Evolutionary conservation across 73 alveolate genomes (phyloP).

Genomic region (Tetrahymena malaccensis): DNA sequence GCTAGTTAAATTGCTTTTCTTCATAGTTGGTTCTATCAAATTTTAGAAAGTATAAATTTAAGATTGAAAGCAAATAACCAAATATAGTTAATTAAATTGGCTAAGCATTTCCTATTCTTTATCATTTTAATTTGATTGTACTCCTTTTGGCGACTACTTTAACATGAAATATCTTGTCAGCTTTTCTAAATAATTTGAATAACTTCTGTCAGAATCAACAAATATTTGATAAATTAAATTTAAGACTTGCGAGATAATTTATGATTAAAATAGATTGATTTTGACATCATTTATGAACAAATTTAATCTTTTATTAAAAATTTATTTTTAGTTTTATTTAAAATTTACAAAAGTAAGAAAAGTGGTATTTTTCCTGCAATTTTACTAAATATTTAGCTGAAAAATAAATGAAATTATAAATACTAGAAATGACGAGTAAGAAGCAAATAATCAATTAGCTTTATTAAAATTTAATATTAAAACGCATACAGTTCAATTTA

Average conservation of each 20-base stretch:
- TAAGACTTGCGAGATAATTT: background rate
- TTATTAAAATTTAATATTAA: no score
- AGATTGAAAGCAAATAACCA: background rate
- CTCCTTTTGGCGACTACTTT: background rate
- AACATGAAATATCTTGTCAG: background rate
- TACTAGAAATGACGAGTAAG: background rate
- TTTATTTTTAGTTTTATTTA: background rate
- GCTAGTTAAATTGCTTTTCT: background rate
- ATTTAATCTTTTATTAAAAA: background rate
- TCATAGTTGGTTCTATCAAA: background rate
- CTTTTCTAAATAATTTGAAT: background rate
- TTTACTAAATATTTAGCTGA: background rate
- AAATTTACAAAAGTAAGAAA: no score
- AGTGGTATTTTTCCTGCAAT: background rate
- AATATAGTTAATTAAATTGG: background rate
- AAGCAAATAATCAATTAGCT: background rate
- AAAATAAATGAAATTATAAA: no score
- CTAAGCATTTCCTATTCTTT: background rate
- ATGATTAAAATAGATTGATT: background rate
- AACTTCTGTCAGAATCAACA: background rate
- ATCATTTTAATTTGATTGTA: background rate
- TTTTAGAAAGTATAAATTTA: background rate
- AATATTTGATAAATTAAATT: background rate
- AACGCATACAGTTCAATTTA: background rate
- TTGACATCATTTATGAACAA: background rate